Evolutionary conservation across 2,329 filamentous ascomycete genomes (phyloP).

Genomic region (Arthrobotrys megalospora): DNA sequence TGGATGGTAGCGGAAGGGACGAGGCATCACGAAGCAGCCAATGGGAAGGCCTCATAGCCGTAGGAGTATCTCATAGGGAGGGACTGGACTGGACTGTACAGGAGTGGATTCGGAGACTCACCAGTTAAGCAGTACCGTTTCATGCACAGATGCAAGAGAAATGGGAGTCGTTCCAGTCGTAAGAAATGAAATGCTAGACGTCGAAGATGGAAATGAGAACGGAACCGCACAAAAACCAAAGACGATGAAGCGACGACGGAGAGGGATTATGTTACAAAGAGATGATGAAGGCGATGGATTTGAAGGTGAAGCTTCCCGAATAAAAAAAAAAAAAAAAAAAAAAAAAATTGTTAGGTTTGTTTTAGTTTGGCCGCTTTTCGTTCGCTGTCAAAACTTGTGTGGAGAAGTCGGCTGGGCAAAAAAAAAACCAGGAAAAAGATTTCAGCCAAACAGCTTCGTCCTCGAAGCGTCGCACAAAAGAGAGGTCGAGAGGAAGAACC

Average conservation of each 20-base stretch:
- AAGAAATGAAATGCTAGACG: constrained; percentile 53
- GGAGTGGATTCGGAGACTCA: constrained; percentile 34
- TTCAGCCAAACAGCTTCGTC: constrained; percentile 42
- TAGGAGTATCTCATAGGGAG: neutral
- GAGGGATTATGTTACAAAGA: constrained; percentile 52
- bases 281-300: constrained; percentile 20
- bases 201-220: constrained; percentile 43
- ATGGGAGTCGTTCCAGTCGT: constrained; percentile 60
- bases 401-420: constrained; percentile 21
- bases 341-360: constrained; percentile 32
- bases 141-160: constrained; percentile 49
- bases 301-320: constrained; percentile 8
- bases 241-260: constrained; percentile 42
- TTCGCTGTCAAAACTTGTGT: constrained; percentile 18
- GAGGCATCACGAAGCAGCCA: constrained; percentile 43
- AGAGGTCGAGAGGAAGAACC: neutral
- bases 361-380: constrained; percentile 20
- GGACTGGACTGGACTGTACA: neutral
- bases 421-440: constrained; percentile 33
- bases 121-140: constrained; percentile 53
- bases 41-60: constrained; percentile 30
- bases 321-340: constrained; percentile 23
- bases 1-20: constrained; percentile 24
- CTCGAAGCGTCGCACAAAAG: constrained; percentile 35
- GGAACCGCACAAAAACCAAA: constrained; percentile 46